These are phyloP conservation scores for Tulasnella sp. DNA, from an alignment of 768 basidiomycete genomes.

Conservation along the genomic window DNA sequence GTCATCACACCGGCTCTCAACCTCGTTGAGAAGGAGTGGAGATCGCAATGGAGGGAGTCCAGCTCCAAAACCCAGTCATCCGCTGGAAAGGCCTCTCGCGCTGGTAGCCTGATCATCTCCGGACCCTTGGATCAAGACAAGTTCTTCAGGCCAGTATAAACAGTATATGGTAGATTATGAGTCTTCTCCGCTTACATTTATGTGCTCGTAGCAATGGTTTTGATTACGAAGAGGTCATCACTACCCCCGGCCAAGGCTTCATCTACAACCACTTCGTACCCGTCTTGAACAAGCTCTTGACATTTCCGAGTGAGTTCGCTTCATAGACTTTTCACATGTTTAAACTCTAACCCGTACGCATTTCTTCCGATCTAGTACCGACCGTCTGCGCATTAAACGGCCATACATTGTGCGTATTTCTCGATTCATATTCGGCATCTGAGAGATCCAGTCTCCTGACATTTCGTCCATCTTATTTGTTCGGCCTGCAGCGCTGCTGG, in stretches of 20 bases:
- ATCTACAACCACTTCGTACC: slow-evolving; percentile 50
- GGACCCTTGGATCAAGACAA: slow-evolving; percentile 69
- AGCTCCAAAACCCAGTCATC: not conserved
- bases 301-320: slow-evolving; percentile 57
- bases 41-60: slow-evolving; percentile 29
- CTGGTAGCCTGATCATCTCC: slow-evolving; percentile 65
- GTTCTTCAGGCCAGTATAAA: slow-evolving; percentile 58
- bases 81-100: slow-evolving; percentile 35
- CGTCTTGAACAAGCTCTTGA: slow-evolving; percentile 51
- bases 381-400: slow-evolving; percentile 36
- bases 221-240: slow-evolving; percentile 42
- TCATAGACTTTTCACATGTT: not conserved
- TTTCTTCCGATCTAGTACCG: slow-evolving; percentile 43
- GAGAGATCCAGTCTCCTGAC: too few species aligned
- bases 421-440: not conserved
- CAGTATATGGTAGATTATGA: too few species aligned
- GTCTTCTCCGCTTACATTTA: not conserved
- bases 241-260: slow-evolving; percentile 13
- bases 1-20: slow-evolving; percentile 63
- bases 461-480: too few species aligned
- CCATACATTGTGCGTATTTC: slow-evolving; percentile 36
- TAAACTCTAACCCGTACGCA: not conserved
- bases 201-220: slow-evolving; percentile 33
- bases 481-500: slow-evolving; percentile 30
- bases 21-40: slow-evolving; percentile 62